A percentile compares a stretch with the other conserved stretches of the same genome.
Conservation (phyloP, 192 early-diverging fungal species). For the Linnemannia exigua region DNA sequence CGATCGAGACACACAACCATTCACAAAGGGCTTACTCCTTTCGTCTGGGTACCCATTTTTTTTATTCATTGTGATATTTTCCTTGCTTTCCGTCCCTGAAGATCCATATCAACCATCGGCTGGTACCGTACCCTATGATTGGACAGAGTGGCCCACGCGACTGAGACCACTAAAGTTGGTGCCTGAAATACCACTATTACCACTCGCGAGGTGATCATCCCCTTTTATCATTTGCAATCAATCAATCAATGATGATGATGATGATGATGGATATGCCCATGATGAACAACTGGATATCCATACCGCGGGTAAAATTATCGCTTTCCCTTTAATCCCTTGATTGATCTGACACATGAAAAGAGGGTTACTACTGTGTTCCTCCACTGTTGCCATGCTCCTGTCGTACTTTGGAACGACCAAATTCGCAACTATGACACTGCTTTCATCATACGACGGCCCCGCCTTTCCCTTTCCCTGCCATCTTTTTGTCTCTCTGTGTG, state of each 20-base stretch:
- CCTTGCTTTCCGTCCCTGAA: not conserved
- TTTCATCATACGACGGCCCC: not conserved
- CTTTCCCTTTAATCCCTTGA: not conserved
- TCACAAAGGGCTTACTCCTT: not conserved
- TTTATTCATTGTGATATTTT: not conserved
- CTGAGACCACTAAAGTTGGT: conserved; percentile 8
- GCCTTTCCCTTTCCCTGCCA: not conserved
- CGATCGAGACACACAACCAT: not conserved
- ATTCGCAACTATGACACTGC: not conserved
- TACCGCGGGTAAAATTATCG: conserved; percentile 7
- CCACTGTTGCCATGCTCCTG: not conserved
- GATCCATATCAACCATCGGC: not conserved
- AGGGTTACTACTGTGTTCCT: not conserved
- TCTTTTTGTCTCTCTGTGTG: not conserved
- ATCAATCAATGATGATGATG: not conserved
- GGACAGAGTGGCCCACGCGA: not conserved
- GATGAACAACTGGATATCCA: not conserved
- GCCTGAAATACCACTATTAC: conserved; percentile 3
- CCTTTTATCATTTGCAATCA: not conserved
- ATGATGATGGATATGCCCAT: too few relatives aligned
- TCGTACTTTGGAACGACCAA: not conserved
- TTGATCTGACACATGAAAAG: not conserved
- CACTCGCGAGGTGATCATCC: not conserved
- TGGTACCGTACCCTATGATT: not conserved
- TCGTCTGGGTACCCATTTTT: not conserved